Evolutionary conservation across 208 protist species (phyloP).

Genomic region (Leishmania braziliensis): DNA sequence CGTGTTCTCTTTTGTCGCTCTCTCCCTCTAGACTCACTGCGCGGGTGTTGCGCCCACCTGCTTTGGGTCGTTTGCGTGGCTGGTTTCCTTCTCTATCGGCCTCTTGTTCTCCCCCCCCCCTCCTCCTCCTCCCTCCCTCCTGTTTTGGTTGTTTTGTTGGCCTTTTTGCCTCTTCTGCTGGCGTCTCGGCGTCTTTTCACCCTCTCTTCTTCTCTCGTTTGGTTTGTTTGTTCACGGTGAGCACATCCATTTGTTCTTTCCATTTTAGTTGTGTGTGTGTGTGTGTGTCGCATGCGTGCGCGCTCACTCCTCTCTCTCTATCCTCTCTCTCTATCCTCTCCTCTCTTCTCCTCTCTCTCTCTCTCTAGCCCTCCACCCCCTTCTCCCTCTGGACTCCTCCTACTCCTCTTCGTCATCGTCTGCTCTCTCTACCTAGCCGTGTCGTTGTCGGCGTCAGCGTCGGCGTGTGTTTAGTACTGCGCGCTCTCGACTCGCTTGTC

Average conservation of each 20-base stretch:
- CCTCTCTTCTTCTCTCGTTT: background rate
- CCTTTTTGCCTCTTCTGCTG: background rate
- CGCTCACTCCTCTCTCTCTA: background rate
- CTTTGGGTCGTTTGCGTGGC: no score
- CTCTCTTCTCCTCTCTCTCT: background rate
- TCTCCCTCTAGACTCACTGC: no score
- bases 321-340: background rate
- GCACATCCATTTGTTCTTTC: background rate
- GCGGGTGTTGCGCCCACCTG: no score
- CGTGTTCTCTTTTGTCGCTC: no score
- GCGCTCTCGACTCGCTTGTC: background rate
- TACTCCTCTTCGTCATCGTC: background rate
- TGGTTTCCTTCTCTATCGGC: no score
- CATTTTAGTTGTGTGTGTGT: background rate
- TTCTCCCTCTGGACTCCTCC: background rate
- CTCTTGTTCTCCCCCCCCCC: no score
- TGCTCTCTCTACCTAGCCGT: background rate
- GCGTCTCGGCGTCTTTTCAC: background rate
- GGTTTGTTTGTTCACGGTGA: background rate
- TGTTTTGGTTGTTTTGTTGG: background rate
- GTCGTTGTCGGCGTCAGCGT: background rate
- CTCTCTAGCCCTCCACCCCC: background rate
- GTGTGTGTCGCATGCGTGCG: background rate
- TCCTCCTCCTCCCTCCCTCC: no score
- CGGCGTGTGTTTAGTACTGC: constrained; percentile 2